A percentile compares a stretch with the other conserved stretches of the same genome.
Conservation (phyloP, 2,329 filamentous ascomycete species). For the Xylariaceae sp. region DNA sequence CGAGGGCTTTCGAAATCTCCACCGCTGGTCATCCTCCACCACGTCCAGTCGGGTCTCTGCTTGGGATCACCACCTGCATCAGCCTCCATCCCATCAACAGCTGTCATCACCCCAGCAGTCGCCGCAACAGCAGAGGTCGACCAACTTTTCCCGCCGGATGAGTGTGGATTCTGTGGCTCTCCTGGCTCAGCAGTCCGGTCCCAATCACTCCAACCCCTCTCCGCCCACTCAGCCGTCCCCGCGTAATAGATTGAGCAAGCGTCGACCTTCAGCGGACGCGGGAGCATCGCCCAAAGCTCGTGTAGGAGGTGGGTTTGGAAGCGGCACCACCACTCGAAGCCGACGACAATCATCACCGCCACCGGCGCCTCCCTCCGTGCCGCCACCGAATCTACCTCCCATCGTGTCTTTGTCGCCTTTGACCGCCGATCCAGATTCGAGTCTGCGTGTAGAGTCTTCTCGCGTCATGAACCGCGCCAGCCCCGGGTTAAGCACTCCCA, state of each 20-base stretch:
- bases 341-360: conserved; percentile 20
- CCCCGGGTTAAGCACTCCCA: conserved; percentile 16
- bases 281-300: conserved; percentile 17
- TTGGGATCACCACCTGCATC: conserved; percentile 18
- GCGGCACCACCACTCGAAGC: conserved; percentile 1
- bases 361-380: conserved; percentile 27
- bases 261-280: conserved; percentile 24
- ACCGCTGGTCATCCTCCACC: conserved; percentile 52
- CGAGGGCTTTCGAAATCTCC: conserved; percentile 44
- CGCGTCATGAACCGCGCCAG: conserved; percentile 18
- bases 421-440: conserved; percentile 22
- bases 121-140: conserved; percentile 21
- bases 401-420: conserved; percentile 38
- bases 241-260: conserved; percentile 23
- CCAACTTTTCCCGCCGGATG: conserved; percentile 36
- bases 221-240: conserved; percentile 17
- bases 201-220: conserved; percentile 1
- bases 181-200: conserved; percentile 16
- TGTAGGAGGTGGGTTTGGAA: not conserved
- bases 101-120: conserved; percentile 18
- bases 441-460: conserved; percentile 10
- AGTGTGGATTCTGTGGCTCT: conserved; percentile 39
- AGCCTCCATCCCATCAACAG: conserved; percentile 9
- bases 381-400: conserved; percentile 35
- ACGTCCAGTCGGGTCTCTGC: conserved; percentile 42